phyloP scores from a whole-genome alignment of 176 grass and related monocot species.

The Canna indica region DNA sequence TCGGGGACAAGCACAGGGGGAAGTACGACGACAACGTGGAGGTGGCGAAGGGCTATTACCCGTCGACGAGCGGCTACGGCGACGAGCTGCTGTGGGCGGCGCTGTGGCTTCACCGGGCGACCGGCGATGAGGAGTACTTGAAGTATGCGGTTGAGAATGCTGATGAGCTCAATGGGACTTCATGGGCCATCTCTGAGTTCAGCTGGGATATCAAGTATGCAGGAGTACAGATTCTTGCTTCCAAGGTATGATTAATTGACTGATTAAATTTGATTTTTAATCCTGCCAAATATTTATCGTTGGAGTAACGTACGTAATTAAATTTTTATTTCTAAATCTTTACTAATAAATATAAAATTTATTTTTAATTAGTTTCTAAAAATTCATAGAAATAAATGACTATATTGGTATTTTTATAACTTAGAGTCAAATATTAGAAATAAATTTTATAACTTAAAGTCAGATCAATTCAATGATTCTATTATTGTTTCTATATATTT shows the following conservation, averaged over 20 bases:
- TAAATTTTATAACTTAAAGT: no score
- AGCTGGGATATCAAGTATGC: constrained; percentile 19
- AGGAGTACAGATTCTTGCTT: constrained; percentile 6
- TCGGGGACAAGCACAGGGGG: constrained; percentile 5
- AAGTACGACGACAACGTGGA: neutral
- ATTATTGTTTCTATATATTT: no score
- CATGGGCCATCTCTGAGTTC: constrained; percentile 13
- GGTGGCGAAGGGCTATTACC: neutral
- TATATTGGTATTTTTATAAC: no score
- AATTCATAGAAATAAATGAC: no score
- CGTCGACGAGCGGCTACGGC: constrained; percentile 14
- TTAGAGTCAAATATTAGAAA: no score
- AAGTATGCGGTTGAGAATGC: constrained; percentile 4
- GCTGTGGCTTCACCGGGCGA: constrained; percentile 17
- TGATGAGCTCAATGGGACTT: neutral
- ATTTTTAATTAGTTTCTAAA: no score
- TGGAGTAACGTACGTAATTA: no score
- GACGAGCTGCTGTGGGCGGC: constrained; percentile 21
- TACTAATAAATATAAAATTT: no score
- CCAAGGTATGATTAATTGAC: constrained; percentile 7
- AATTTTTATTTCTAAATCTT: no score
- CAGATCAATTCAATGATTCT: no score
- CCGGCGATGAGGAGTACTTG: neutral
- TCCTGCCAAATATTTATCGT: no score
- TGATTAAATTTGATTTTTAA: no score